phyloP scores from a whole-genome alignment of 2,329 filamentous ascomycete species.

The Paramyrothecium roridum region DNA sequence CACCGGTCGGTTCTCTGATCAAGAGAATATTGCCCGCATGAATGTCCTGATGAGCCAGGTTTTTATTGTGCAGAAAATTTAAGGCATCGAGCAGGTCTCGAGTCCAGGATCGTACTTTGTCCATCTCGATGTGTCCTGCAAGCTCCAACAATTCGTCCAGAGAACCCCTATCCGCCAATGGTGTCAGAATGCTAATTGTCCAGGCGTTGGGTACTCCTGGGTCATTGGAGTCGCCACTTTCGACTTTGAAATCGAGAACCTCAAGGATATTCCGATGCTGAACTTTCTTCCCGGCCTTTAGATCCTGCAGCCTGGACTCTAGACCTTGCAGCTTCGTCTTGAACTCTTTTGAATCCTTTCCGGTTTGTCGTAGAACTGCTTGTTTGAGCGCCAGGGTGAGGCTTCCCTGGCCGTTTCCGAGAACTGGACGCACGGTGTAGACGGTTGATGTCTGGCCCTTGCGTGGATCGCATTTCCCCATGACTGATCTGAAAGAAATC shows the following conservation, averaged over 20 bases:
- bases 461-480: slow-evolving; percentile 64
- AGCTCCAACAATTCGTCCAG: slow-evolving; percentile 79
- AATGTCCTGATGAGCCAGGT: slow-evolving; percentile 79
- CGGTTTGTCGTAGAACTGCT: slow-evolving; percentile 54
- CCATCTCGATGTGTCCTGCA: slow-evolving; percentile 68
- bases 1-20: slow-evolving; percentile 65
- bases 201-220: slow-evolving; percentile 44
- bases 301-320: slow-evolving; percentile 70
- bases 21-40: slow-evolving; percentile 78
- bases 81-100: slow-evolving; percentile 86
- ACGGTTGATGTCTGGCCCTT: slow-evolving; percentile 65
- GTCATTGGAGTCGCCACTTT: slow-evolving; percentile 44
- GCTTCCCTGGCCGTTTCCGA: slow-evolving; percentile 50
- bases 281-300: slow-evolving; percentile 71
- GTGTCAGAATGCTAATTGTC: slow-evolving; percentile 72
- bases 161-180: slow-evolving; percentile 78
- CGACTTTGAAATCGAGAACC: slow-evolving; percentile 80
- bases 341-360: slow-evolving; percentile 59
- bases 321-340: slow-evolving; percentile 75
- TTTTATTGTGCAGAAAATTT: slow-evolving; percentile 81
- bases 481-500: slow-evolving; percentile 67
- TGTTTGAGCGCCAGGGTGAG: slow-evolving; percentile 74
- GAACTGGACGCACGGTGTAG: slow-evolving; percentile 69
- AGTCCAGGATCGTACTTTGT: slow-evolving; percentile 84
- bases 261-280: slow-evolving; percentile 75